Evolutionary conservation across 139 green algal species (phyloP).

Genomic region (Pleodorina starrii): DNA sequence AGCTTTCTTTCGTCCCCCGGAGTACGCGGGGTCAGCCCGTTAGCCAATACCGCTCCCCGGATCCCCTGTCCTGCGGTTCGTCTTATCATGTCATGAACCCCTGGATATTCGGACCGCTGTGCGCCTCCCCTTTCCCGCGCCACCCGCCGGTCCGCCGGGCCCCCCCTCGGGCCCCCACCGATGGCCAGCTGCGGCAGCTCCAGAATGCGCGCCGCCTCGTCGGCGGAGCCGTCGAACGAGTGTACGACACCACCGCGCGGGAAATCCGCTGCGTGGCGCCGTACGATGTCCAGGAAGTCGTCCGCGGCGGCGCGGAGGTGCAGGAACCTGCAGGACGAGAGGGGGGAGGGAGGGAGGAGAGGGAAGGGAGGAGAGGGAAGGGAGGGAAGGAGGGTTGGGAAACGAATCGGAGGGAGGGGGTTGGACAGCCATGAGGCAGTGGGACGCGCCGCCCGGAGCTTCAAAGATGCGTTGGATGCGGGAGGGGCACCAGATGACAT

Average conservation of each 20-base stretch:
- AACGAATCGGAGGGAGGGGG: too few species aligned
- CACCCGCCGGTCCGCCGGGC: too few species aligned
- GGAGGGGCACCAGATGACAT: too few species aligned
- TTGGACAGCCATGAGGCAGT: too few species aligned
- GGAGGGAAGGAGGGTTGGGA: too few species aligned
- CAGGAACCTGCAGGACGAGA: conserved; percentile 76
- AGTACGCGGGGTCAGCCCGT: too few species aligned
- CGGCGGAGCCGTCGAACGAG: conserved; percentile 85
- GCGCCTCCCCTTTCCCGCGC: background rate
- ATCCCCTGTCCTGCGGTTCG: background rate
- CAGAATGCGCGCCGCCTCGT: conserved; percentile 81
- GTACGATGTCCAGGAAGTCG: conserved; percentile 85
- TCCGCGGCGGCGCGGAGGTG: conserved; percentile 79
- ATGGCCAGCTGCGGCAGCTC: conserved; percentile 70
- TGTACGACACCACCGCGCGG: conserved; percentile 82
- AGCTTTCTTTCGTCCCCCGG: too few species aligned
- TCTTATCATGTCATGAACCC: background rate
- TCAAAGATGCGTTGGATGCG: too few species aligned
- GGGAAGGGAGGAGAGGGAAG: too few species aligned
- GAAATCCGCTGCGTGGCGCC: conserved; percentile 53
- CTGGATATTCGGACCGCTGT: too few species aligned
- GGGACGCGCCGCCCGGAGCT: too few species aligned
- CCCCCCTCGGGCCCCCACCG: conserved; percentile 44
- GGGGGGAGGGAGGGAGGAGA: background rate
- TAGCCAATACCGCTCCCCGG: too few species aligned